phyloP scores from a whole-genome alignment of 192 early-diverging fungal species.

The Pilaira anomala region DNA sequence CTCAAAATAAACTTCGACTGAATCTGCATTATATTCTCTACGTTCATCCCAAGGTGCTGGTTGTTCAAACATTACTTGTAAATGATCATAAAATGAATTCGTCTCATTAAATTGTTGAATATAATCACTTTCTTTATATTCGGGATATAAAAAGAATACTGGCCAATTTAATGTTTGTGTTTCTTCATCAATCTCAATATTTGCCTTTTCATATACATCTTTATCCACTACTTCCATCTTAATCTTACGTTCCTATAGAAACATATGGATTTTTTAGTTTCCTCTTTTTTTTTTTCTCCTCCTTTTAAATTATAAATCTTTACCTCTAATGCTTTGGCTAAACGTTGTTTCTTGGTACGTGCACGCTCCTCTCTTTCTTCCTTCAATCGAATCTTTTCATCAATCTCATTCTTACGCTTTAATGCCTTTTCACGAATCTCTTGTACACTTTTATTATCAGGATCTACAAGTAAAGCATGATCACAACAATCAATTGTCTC shows the following conservation, averaged over 20 bases:
- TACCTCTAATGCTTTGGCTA: constrained; percentile 53
- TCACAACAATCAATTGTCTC: constrained; percentile 88
- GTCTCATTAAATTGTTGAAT: constrained; percentile 84
- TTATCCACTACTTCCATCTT: constrained; percentile 40
- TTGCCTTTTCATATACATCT: constrained; percentile 35
- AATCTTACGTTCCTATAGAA: constrained; percentile 41
- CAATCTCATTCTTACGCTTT: constrained; percentile 41
- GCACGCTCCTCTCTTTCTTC: constrained; percentile 46
- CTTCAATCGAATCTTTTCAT: constrained; percentile 46
- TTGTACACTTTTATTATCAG: constrained; percentile 38
- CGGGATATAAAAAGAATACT: constrained; percentile 92
- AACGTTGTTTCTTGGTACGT: constrained; percentile 46
- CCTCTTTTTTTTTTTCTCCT: too few relatives aligned
- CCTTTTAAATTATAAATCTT: neutral
- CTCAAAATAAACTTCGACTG: constrained; percentile 82
- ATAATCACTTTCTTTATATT: constrained; percentile 86
- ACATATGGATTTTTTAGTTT: too few relatives aligned
- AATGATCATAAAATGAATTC: constrained; percentile 77
- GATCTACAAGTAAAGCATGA: constrained; percentile 66
- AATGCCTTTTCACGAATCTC: constrained; percentile 31
- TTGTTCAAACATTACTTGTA: constrained; percentile 76
- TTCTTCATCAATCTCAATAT: constrained; percentile 49
- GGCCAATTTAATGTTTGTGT: constrained; percentile 73
- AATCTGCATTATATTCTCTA: constrained; percentile 63
- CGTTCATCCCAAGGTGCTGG: constrained; percentile 82